phyloP scores from a whole-genome alignment of 768 basidiomycete genomes.

The Lactifluus echinatus region DNA sequence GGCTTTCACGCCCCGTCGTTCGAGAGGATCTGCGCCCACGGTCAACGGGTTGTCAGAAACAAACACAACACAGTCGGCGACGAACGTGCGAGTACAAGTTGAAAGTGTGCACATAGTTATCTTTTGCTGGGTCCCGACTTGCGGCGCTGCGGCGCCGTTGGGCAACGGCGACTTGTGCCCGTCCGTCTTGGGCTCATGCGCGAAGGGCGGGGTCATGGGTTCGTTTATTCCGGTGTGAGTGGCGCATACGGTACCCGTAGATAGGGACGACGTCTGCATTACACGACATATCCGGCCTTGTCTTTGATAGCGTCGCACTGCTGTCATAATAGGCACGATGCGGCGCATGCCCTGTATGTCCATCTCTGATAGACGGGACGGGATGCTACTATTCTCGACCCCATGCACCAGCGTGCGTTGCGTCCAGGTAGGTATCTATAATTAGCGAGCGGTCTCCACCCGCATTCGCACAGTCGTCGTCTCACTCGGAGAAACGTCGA shows the following conservation, averaged over 20 bases:
- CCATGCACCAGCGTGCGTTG: neutral
- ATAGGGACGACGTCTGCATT: neutral
- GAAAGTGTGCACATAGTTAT: too few relatives aligned
- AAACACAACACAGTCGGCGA: too few relatives aligned
- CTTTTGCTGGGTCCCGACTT: too few relatives aligned
- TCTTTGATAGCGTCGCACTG: neutral
- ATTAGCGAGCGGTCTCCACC: neutral
- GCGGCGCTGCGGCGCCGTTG: neutral
- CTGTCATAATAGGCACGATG: neutral
- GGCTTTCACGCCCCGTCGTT: too few relatives aligned
- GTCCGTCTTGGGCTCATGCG: neutral
- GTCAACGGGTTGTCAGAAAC: neutral
- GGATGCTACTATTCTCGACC: neutral
- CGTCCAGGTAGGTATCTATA: too few relatives aligned
- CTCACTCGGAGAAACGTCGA: neutral
- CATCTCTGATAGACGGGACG: neutral
- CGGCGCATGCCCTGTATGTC: neutral
- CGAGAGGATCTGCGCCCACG: too few relatives aligned
- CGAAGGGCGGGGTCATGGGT: neutral
- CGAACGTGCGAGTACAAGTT: too few relatives aligned
- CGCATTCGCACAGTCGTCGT: neutral
- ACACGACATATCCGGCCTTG: neutral
- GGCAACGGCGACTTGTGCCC: neutral
- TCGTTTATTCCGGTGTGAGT: neutral
- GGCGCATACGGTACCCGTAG: neutral